Evolutionary conservation across 176 grass and related monocot species (phyloP).

Genomic region (Stipa capillata): DNA sequence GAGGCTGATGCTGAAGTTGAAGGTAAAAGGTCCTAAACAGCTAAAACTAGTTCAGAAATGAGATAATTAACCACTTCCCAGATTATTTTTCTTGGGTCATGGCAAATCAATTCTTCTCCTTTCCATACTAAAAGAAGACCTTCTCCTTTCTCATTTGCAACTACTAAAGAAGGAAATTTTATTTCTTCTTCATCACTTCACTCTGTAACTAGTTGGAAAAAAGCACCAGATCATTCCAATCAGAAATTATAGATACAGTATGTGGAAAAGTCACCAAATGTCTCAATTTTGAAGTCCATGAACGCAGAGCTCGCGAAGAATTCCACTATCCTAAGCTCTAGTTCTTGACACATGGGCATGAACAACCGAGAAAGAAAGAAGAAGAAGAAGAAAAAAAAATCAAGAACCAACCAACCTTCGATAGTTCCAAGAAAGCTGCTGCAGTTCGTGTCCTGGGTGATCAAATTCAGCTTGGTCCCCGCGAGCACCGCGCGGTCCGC

Average conservation of each 20-base stretch:
- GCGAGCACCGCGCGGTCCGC: slow-evolving; percentile 47
- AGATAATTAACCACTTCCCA: background rate
- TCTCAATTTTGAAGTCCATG: background rate
- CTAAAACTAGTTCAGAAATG: background rate
- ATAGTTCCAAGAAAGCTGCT: slow-evolving; percentile 70
- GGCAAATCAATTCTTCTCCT: background rate
- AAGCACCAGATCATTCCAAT: background rate
- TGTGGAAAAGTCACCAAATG: background rate
- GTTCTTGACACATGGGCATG: background rate
- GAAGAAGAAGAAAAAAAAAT: background rate
- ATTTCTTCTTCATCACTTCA: background rate
- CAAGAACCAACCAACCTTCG: slow-evolving; percentile 39
- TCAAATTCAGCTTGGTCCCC: slow-evolving; percentile 41
- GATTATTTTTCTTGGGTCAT: background rate
- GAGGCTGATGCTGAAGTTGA: background rate
- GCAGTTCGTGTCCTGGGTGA: slow-evolving; percentile 75
- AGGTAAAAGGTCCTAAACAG: background rate
- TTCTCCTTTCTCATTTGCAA: background rate
- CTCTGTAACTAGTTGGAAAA: background rate
- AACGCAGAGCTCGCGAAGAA: background rate
- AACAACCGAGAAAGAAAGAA: background rate
- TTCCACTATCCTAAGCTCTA: background rate
- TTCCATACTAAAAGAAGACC: background rate
- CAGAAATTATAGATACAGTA: background rate
- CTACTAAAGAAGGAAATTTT: background rate